A percentile compares a stretch with the other conserved stretches of the same genome.
Conservation (phyloP, 441 rosid genomes). For the Jatropha podagrica region DNA sequence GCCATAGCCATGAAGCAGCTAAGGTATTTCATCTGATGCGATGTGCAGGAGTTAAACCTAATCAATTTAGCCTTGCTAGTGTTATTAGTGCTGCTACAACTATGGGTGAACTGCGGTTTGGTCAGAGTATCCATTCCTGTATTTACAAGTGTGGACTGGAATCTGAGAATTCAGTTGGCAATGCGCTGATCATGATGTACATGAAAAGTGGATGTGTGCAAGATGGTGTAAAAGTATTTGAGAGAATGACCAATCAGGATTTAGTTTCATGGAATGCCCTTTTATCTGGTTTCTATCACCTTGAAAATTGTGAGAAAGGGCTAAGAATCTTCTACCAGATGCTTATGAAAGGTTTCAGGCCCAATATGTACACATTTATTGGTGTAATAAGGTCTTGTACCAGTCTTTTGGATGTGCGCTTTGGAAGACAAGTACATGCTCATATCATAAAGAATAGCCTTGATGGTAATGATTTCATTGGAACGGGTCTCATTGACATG, state of each 20-base stretch:
- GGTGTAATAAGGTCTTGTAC: slow-evolving; percentile 41
- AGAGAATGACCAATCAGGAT: slow-evolving; percentile 32
- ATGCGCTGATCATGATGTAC: slow-evolving; percentile 46
- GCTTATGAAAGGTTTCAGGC: slow-evolving; percentile 38
- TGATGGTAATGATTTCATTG: slow-evolving; percentile 34
- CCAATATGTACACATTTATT: slow-evolving; percentile 35
- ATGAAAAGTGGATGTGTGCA: slow-evolving; percentile 31
- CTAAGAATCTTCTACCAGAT: slow-evolving; percentile 34
- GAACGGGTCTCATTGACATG: slow-evolving; percentile 49
- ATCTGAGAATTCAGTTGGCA: slow-evolving; percentile 35
- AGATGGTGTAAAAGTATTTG: slow-evolving; percentile 38
- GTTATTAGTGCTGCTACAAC: slow-evolving; percentile 33
- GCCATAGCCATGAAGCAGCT: slow-evolving; percentile 33
- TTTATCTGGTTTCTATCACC: slow-evolving; percentile 33
- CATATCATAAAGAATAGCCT: slow-evolving; percentile 40
- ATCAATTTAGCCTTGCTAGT: slow-evolving; percentile 33
- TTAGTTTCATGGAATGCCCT: slow-evolving; percentile 45
- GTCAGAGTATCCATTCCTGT: slow-evolving; percentile 42
- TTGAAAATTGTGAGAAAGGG: slow-evolving; percentile 26
- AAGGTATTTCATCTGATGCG: slow-evolving; percentile 39
- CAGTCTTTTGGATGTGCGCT: slow-evolving; percentile 24
- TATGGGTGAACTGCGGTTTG: slow-evolving; percentile 28
- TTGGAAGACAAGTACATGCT: slow-evolving; percentile 50
- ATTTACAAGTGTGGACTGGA: slow-evolving; percentile 39
- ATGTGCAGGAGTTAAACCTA: slow-evolving; percentile 37